These are phyloP conservation scores for Trichosporon inkin DNA, from an alignment of 1,284 basidiomycete species.

Conservation along the genomic window DNA sequence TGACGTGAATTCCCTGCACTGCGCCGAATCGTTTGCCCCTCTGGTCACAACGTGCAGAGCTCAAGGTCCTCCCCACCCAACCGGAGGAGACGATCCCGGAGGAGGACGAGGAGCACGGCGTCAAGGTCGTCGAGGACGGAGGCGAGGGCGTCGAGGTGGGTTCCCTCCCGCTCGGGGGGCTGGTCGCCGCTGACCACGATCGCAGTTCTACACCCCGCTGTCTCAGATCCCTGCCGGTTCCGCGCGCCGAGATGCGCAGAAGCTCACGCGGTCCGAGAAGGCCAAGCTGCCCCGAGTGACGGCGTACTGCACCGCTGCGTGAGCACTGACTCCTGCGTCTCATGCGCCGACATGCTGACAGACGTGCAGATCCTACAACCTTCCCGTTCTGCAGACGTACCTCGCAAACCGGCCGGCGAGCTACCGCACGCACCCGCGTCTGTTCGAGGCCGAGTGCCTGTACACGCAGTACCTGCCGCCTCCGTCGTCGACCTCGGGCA, in stretches of 20 bases:
- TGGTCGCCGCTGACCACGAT: slow-evolving; percentile 10
- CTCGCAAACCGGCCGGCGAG: slow-evolving; percentile 73
- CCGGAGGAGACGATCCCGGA: slow-evolving; percentile 60
- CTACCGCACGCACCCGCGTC: slow-evolving; percentile 76
- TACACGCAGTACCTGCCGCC: slow-evolving; percentile 49
- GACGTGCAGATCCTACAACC: slow-evolving; percentile 69
- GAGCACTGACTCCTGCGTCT: slow-evolving; percentile 32
- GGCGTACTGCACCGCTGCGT: slow-evolving; percentile 91
- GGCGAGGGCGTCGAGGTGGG: slow-evolving; percentile 64
- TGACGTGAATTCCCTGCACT: background rate
- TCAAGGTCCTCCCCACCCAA: slow-evolving; percentile 90
- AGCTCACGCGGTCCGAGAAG: slow-evolving; percentile 87
- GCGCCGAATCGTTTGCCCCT: background rate
- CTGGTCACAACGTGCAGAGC: slow-evolving; percentile 56
- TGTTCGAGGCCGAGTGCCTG: slow-evolving; percentile 50
- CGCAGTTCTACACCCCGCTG: slow-evolving; percentile 79
- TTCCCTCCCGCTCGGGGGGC: background rate
- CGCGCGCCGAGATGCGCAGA: slow-evolving; percentile 82
- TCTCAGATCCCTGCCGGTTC: slow-evolving; percentile 90
- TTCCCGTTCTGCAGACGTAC: slow-evolving; percentile 80
- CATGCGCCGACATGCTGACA: background rate
- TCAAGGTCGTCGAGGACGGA: slow-evolving; percentile 33
- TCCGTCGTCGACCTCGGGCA: slow-evolving; percentile 22
- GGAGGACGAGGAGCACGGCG: slow-evolving; percentile 56
- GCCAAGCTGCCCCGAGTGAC: slow-evolving; percentile 91